Conservation (phyloP, 75 land plant genomes). For the Pinus albicaulis region DNA sequence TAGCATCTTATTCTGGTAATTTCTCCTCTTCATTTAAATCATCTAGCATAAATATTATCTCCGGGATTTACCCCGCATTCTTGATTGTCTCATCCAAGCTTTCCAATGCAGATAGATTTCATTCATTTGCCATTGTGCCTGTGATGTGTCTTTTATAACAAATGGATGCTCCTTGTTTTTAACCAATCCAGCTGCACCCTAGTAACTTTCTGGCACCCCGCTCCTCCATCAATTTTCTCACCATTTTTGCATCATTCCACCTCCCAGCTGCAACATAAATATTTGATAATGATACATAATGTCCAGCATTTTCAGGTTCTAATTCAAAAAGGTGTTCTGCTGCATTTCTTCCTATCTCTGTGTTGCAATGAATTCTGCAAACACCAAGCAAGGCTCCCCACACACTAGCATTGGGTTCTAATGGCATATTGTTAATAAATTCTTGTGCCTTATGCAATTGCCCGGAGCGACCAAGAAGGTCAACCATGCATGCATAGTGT, state of each 20-base stretch:
- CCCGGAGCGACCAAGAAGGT: slow-evolving; percentile 57
- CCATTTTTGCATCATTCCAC: slow-evolving; percentile 1
- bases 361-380: slow-evolving; percentile 48
- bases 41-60: too few relatives aligned
- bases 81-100: too few relatives aligned
- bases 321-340: slow-evolving; percentile 29
- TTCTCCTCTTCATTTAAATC: too few relatives aligned
- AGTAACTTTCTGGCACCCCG: background rate
- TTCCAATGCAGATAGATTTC: too few relatives aligned
- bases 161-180: background rate
- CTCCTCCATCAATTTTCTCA: background rate
- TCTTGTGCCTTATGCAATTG: slow-evolving; percentile 25
- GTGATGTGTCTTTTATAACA: background rate
- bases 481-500: slow-evolving; percentile 70
- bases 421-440: slow-evolving; percentile 47
- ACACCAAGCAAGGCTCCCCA: slow-evolving; percentile 61
- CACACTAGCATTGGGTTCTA: slow-evolving; percentile 46
- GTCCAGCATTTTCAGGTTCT: slow-evolving; percentile 4
- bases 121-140: too few relatives aligned
- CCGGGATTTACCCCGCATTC: too few relatives aligned
- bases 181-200: slow-evolving; percentile 7
- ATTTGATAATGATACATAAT: slow-evolving; percentile 4
- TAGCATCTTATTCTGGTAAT: too few relatives aligned
- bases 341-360: slow-evolving; percentile 40
- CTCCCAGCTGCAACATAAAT: slow-evolving; percentile 7